phyloP scores from a whole-genome alignment of 2,329 filamentous ascomycete species.

The Huntiella moniliformis region DNA sequence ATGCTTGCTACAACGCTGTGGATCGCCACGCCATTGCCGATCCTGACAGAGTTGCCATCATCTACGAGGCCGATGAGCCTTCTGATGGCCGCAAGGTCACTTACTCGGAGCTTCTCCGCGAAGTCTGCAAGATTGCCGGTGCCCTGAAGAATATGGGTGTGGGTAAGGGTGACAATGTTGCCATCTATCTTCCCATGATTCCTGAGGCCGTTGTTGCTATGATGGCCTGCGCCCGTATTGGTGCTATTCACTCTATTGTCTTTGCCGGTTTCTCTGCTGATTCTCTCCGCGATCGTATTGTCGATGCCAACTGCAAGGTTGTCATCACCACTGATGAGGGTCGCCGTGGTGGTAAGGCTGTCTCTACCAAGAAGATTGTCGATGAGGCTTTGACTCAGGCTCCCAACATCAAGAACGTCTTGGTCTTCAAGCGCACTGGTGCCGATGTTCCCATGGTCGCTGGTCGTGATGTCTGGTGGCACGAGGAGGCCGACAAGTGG shows the following conservation, averaged over 20 bases:
- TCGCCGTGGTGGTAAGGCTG: constrained; percentile 91
- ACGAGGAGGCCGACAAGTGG: constrained; percentile 96
- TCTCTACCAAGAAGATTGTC: constrained; percentile 97
- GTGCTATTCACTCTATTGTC: constrained; percentile 89
- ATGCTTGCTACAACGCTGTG: constrained; percentile 93
- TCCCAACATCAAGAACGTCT: constrained; percentile 63
- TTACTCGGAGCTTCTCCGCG: constrained; percentile 78
- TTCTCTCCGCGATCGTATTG: constrained; percentile 83
- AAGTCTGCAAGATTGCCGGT: constrained; percentile 77
- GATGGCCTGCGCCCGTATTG: constrained; percentile 78
- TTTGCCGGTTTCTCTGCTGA: constrained; percentile 96
- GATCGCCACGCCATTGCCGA: constrained; percentile 93
- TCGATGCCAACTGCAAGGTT: constrained; percentile 78
- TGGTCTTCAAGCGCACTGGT: constrained; percentile 91
- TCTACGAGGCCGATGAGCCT: constrained; percentile 93
- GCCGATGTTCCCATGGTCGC: constrained; percentile 75
- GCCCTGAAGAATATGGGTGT: constrained; percentile 90
- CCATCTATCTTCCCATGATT: constrained; percentile 97
- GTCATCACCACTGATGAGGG: constrained; percentile 96
- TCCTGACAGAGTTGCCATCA: constrained; percentile 84
- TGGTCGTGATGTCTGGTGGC: constrained; percentile 92
- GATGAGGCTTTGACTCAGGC: constrained; percentile 95
- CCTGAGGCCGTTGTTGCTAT: constrained; percentile 85
- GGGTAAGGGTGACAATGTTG: constrained; percentile 90
- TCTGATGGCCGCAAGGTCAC: constrained; percentile 74